A percentile compares a stretch with the other conserved stretches of the same genome.
Evolutionary conservation across 1,139 yeast species (phyloP).

Genomic region (Yamadazyma buinensis): DNA sequence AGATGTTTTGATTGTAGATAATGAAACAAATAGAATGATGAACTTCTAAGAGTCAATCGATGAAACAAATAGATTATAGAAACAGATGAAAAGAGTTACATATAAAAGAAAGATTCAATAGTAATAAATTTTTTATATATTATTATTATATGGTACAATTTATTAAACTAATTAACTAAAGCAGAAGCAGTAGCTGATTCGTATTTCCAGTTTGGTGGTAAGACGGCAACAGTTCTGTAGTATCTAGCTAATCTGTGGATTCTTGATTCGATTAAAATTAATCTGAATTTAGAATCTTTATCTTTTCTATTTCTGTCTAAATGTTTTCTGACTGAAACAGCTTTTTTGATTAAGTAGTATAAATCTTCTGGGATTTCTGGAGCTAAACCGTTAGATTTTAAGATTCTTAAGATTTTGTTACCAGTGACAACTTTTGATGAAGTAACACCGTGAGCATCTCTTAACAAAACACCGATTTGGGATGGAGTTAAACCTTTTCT

Average conservation of each 20-base stretch:
- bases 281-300: conserved; percentile 99
- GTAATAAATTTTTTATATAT: too few relatives aligned
- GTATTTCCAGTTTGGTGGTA: conserved; percentile 99
- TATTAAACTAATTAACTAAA: conserved; percentile 75
- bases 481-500: conserved; percentile 99
- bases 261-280: conserved; percentile 99
- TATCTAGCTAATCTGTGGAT: conserved; percentile 99
- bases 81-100: too few relatives aligned
- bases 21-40: too few relatives aligned
- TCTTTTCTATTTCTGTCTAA: conserved; percentile 99
- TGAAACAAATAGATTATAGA: too few relatives aligned
- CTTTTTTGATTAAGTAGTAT: conserved; percentile 98
- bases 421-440: conserved; percentile 97
- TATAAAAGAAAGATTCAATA: too few relatives aligned
- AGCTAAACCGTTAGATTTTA: conserved; percentile 99
- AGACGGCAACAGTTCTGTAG: conserved; percentile 98
- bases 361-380: conserved; percentile 99
- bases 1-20: too few relatives aligned
- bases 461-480: conserved; percentile 97
- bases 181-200: conserved; percentile 99
- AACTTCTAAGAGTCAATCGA: too few relatives aligned
- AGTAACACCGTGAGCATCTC: conserved; percentile 99
- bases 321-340: conserved; percentile 99
- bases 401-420: conserved; percentile 99
- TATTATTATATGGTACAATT: conserved; percentile 6